Conservation (phyloP, 352 stramenopile genomes). For the Pythium rhizo-oryzae region DNA sequence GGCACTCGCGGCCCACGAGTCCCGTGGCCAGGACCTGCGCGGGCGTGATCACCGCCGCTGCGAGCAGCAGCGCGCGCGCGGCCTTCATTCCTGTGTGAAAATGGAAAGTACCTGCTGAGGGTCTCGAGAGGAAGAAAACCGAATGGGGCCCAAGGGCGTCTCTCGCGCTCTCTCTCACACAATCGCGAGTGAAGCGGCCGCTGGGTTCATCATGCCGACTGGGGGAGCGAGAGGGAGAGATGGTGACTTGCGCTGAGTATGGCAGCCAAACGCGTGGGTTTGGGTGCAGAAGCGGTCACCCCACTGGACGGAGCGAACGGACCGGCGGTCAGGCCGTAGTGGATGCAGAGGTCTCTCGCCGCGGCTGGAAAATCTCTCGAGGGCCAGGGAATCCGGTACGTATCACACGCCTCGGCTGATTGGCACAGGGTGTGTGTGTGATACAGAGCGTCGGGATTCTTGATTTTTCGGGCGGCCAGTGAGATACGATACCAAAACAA, state of each 20-base stretch:
- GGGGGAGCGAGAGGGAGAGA: neutral
- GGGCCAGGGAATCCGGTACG: neutral
- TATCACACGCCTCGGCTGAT: neutral
- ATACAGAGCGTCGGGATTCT: neutral
- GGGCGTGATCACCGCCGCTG: neutral
- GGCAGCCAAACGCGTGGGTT: neutral
- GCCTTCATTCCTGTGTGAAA: neutral
- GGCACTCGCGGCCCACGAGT: neutral
- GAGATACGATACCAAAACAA: neutral
- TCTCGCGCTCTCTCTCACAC: neutral
- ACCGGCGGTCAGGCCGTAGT: too few species aligned
- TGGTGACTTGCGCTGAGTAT: neutral
- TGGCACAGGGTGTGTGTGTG: neutral
- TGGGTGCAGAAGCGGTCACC: constrained; percentile 2
- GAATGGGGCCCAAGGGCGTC: neutral
- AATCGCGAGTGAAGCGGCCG: neutral
- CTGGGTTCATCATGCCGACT: neutral
- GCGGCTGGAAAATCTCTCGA: neutral
- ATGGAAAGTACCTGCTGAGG: neutral
- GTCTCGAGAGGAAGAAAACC: constrained; percentile 1
- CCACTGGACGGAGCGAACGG: too few species aligned
- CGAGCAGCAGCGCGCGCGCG: neutral
- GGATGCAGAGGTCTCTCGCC: too few species aligned
- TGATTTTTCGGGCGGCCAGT: neutral
- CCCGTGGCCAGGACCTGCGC: neutral